A percentile compares a stretch with the other conserved stretches of the same genome.
These are phyloP conservation scores for Microdochium trichocladiopsis DNA, from an alignment of 2,329 filamentous ascomycete genomes.

Conservation along the genomic window DNA sequence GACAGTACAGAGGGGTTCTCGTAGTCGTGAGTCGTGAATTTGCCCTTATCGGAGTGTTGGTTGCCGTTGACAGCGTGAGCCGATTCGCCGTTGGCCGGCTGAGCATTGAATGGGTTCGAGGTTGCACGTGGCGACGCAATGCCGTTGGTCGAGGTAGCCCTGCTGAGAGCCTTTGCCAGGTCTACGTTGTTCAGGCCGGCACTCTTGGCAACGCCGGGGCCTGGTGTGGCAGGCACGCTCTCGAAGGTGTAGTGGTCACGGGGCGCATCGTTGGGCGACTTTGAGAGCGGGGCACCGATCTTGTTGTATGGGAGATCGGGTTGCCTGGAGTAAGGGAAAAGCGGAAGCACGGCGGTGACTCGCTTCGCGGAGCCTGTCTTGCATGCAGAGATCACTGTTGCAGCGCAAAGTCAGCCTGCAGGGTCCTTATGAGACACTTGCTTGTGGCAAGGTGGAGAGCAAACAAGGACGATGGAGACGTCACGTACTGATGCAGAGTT, in stretches of 20 bases:
- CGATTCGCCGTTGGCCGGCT: slow-evolving; percentile 11
- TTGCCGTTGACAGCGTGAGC: slow-evolving; percentile 16
- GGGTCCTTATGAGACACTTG: slow-evolving; percentile 1
- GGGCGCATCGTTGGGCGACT: slow-evolving; percentile 44
- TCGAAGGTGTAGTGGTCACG: slow-evolving; percentile 78
- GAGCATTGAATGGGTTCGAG: background rate
- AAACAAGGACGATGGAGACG: background rate
- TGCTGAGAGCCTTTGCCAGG: slow-evolving; percentile 67
- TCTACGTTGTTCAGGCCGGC: slow-evolving; percentile 61
- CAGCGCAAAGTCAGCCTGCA: slow-evolving; percentile 7
- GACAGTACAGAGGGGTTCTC: slow-evolving; percentile 49
- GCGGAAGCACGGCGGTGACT: slow-evolving; percentile 87
- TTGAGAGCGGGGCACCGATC: slow-evolving; percentile 77
- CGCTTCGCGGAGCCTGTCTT: slow-evolving; percentile 87
- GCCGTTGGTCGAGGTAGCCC: slow-evolving; percentile 30
- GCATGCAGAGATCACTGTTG: slow-evolving; percentile 79
- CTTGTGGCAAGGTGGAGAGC: background rate
- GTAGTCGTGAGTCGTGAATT: slow-evolving; percentile 58
- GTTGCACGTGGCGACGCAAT: slow-evolving; percentile 16
- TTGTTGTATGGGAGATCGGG: slow-evolving; percentile 98
- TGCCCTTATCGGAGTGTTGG: slow-evolving; percentile 17
- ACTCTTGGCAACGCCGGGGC: slow-evolving; percentile 62
- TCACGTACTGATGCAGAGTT: slow-evolving; percentile 71
- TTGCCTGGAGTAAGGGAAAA: slow-evolving; percentile 96
- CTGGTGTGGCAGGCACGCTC: slow-evolving; percentile 81